Base-by-base conservation (phyloP, 768 basidiomycete species). In the Gloeopeniophorella convolvens region DNA sequence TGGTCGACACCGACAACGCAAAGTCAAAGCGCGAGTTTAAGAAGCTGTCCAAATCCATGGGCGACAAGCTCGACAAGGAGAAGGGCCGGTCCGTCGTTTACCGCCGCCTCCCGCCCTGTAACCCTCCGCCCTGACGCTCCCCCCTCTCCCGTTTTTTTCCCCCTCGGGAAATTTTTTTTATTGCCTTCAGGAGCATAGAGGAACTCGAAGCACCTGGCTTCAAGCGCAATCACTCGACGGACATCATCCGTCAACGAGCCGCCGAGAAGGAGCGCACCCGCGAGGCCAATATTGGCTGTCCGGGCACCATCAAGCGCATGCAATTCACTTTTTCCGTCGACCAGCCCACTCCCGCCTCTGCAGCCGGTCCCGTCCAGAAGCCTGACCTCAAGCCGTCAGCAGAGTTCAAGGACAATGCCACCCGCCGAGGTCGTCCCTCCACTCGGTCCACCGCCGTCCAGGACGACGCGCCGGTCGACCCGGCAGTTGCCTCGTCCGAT, bases 31-130 rank as follows among this genome's bases (percentile, higher is more conserved):
- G 89, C 42, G 88, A 91, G 69, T 91, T 92, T 75, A 87, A 83
- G 72, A 89, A 88, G 61, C 80, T 92, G 48, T 86, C 85, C 60
- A 89, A 85, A 68, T 78, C 69, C 65, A 92, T 92, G 90, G 79
- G 89, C 56, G 89, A 92, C 72, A 90, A 88, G 67, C 74, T 92
- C 60, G 89, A 92, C 76, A 89, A 88, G 71, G 89, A 92, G 71
- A 91, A 90, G 70, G 89, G 89, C 63, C 70, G 86, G 89, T 89
- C 43, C 56, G 87, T 78, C 32, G 21, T 26, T 27, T 48, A 48
- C 42, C 10, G 32, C 41, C 9, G 47, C 30, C 30, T 21, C 23
- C 32, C 28, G 45, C 9, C 13, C 41, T 27, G 35, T 50, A 48
- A 51, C 57, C 54, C 54, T 51, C 2, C 35, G 28, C 50, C 48